phyloP scores from a whole-genome alignment of 2,329 filamentous ascomycete genomes.

The Septoria linicola region DNA sequence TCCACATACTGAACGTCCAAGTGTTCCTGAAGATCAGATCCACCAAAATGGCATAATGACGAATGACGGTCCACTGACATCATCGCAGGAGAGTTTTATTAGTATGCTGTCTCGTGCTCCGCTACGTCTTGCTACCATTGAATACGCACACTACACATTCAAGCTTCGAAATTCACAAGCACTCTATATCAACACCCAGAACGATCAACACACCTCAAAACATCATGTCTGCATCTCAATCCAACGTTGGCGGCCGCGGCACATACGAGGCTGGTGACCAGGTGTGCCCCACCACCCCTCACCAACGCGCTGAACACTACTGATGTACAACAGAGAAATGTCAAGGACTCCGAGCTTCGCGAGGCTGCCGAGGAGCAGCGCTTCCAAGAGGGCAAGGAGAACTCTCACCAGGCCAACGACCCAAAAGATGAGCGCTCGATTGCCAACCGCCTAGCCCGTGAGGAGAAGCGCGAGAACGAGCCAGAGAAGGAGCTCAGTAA shows the following conservation, averaged over 20 bases:
- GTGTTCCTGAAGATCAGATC: too few relatives aligned
- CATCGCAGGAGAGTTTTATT: too few relatives aligned
- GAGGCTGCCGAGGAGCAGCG: conserved; percentile 53
- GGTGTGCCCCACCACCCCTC: conserved; percentile 31
- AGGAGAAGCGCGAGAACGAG: conserved; percentile 54
- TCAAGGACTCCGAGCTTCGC: conserved; percentile 40
- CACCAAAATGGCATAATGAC: too few relatives aligned
- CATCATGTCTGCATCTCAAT: conserved; percentile 51
- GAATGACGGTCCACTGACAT: too few relatives aligned
- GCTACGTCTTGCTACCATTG: too few relatives aligned
- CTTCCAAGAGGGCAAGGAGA: conserved; percentile 69
- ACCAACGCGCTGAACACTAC: background rate
- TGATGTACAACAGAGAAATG: conserved; percentile 55
- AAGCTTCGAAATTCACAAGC: too few relatives aligned
- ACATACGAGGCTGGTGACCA: conserved; percentile 79
- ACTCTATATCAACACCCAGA: too few relatives aligned
- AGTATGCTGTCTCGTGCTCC: too few relatives aligned
- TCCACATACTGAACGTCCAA: too few relatives aligned
- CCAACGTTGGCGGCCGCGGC: conserved; percentile 63
- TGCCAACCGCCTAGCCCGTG: conserved; percentile 67
- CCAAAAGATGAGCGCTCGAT: conserved; percentile 73
- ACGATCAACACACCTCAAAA: background rate
- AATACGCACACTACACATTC: too few relatives aligned
- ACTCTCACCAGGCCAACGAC: conserved; percentile 68
- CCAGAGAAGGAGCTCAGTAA: conserved; percentile 40